These are phyloP conservation scores for Fusarium sp. DNA, from an alignment of 2,329 filamentous ascomycete genomes.

Conservation along the genomic window DNA sequence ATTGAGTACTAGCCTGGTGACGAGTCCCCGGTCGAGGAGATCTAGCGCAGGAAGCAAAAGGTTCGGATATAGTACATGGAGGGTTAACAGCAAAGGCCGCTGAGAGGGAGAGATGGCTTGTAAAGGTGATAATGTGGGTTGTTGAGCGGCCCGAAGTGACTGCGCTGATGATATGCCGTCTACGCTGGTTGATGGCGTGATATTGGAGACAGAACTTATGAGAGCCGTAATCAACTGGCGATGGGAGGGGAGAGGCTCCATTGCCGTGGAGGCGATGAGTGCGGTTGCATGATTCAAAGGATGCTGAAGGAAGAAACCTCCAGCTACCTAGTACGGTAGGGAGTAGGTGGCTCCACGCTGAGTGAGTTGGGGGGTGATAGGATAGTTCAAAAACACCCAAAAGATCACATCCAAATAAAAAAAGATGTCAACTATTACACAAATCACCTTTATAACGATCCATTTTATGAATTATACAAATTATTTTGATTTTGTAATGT, in stretches of 20 bases:
- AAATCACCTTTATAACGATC: neutral
- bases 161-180: constrained; percentile 16
- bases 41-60: constrained; percentile 88
- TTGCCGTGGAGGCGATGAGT: constrained; percentile 20
- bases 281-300: constrained; percentile 19
- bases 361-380: constrained; percentile 9
- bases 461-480: constrained; percentile 5
- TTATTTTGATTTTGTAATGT: constrained; percentile 17
- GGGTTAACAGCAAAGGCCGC: constrained; percentile 75
- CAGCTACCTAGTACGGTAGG: no score
- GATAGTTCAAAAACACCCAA: neutral
- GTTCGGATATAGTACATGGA: constrained; percentile 87
- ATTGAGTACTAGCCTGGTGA: constrained; percentile 65
- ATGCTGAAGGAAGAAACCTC: constrained; percentile 5
- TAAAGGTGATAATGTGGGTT: constrained; percentile 34
- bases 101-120: constrained; percentile 49
- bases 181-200: constrained; percentile 22
- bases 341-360: constrained; percentile 14
- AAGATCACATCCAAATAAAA: neutral
- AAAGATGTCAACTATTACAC: neutral
- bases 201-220: constrained; percentile 57
- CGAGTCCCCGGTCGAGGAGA: constrained; percentile 82
- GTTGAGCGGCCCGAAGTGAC: constrained; percentile 26
- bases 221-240: constrained; percentile 64
- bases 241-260: constrained; percentile 53